Base-by-base conservation (phyloP, 371 early-diverging fungal genomes). In the Zopfochytrium polystomum region DNA sequence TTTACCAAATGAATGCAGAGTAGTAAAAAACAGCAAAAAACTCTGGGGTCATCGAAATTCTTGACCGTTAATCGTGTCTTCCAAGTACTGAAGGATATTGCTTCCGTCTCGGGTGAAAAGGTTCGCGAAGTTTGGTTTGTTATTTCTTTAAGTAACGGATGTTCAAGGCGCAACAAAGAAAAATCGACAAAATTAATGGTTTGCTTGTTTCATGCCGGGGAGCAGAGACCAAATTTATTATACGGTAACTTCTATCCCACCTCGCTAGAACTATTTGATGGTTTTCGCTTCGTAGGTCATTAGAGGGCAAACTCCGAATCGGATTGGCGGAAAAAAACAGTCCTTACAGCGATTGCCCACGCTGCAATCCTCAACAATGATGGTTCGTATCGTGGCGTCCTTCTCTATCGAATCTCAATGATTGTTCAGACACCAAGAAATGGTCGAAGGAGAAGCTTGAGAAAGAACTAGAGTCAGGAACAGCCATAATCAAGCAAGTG, bases 221-320 rank as follows among this genome's bases (percentile, higher is more conserved):
- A 42, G 85, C 78, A 57, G 99, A 99, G 72, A 86, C 95, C 44
- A 96, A 93, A 68, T 99, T 86, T 63, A 74, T 99, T 52, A 92
- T 96, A 59, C 75, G 94, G 86, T 86, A 62, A 25, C 13, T 61
- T 5, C 62, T 30, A 1, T 48, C 38, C 54, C 26, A 18, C 35
- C 35, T 42, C 2, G 5, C 42, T 64, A 13, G 22, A 25, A 11
- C 33, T n/a, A n/a, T n/a, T n/a, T n/a, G n/a, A n/a, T n/a, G n/a
- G n/a, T n/a, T n/a, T n/a, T n/a, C n/a, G n/a, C n/a, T n/a, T 15
- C 20, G 47, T 61, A 85, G 95, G 54, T 90, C 93, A 27, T 76
- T 99, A 23, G 96, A 95, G 71, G 99, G 99, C 20, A 96, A 95
- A 61, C 81, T 99, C 38, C 86, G 99, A 30, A 98, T 99, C 63